Evolutionary conservation across 371 early-diverging fungal species (phyloP), one percentile per base, ranked within the genome.

Genomic region (Mucor irregularis): DNA sequence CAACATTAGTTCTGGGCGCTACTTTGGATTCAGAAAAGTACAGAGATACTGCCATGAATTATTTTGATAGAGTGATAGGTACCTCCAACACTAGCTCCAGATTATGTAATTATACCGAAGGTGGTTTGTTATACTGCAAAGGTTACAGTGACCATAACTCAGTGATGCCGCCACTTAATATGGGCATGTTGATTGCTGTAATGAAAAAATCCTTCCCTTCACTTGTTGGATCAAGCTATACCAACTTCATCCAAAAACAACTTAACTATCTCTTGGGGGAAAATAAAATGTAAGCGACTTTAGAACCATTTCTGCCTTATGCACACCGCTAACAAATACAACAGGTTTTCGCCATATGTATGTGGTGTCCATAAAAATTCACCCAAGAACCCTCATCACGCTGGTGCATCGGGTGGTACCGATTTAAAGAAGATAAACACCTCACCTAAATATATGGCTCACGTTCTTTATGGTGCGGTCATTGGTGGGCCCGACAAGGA

Each of bases 401-500:
- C 82, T 8, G 73, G 75, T 17, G 83, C 83, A 3, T 75, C 81
- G 10, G 85, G 82, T 5, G 83, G 83, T 19, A 67, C 57, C 8
- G 63, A 71, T 46, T 43, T 68, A 2, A 50, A 43, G 29, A 67
- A 68, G 16, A 68, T 76, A 10, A 65, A 82, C 35, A 56, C 47
- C 2, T 60, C 66, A 2, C 65, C 64, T 2, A 70, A 73, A 7
- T 47, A 68, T 29, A 59, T 58, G 52, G 25, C 43, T 7, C 56
- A 73, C 49, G 61, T 68, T 0, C 63, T 84, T 11, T 82, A 81
- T 57, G 85, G 85, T 64, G 58, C 35, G 5, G 16, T 35, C n/a
- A 9, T 86, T 5, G 87, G 87, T 25, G 87, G 87, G 6, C 87
- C 87, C 0, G 78, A 76, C 39, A 58, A 74, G 26, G 61, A 73